Conservation (phyloP, 2,329 filamentous ascomycete genomes). For the Mollisia scopiformis region DNA sequence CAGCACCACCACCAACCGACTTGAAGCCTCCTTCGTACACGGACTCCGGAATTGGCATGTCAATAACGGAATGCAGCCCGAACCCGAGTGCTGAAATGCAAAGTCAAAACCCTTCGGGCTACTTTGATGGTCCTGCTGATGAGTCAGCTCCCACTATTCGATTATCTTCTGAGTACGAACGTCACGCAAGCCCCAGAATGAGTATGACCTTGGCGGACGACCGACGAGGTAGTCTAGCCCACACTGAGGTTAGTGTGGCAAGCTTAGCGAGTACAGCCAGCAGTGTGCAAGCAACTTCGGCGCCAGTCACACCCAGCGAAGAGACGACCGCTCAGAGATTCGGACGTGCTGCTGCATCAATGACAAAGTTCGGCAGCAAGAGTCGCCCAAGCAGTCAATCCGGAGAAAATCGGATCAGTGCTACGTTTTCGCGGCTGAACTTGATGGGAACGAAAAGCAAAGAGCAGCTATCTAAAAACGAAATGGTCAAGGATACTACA, state of each 20-base stretch:
- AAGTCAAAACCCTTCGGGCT: slow-evolving; percentile 33
- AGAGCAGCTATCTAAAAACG: slow-evolving; percentile 25
- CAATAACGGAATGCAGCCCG: slow-evolving; percentile 12
- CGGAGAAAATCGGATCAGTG: slow-evolving; percentile 60
- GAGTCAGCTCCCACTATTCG: slow-evolving; percentile 49
- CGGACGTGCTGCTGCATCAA: slow-evolving; percentile 60
- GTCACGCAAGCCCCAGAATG: slow-evolving; percentile 39
- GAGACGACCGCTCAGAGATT: slow-evolving; percentile 57
- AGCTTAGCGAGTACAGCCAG: slow-evolving; percentile 38
- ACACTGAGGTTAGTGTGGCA: slow-evolving; percentile 44
- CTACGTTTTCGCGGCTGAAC: slow-evolving; percentile 53
- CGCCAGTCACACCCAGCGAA: slow-evolving; percentile 51
- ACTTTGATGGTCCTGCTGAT: slow-evolving; percentile 47
- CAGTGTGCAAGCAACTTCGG: slow-evolving; percentile 44
- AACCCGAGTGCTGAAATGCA: not conserved
- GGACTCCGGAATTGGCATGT: slow-evolving; percentile 39
- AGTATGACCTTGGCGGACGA: slow-evolving; percentile 50
- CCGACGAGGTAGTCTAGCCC: slow-evolving; percentile 52
- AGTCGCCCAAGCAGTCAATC: slow-evolving; percentile 62
- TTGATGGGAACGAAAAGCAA: slow-evolving; percentile 31
- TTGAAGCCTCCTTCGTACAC: slow-evolving; percentile 59
- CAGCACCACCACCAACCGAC: slow-evolving; percentile 41
- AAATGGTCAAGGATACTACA: not conserved
- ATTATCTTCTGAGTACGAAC: slow-evolving; percentile 57
- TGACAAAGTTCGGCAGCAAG: slow-evolving; percentile 48